phyloP scores from a whole-genome alignment of 2,329 filamentous ascomycete genomes.

The Capronia americana region DNA sequence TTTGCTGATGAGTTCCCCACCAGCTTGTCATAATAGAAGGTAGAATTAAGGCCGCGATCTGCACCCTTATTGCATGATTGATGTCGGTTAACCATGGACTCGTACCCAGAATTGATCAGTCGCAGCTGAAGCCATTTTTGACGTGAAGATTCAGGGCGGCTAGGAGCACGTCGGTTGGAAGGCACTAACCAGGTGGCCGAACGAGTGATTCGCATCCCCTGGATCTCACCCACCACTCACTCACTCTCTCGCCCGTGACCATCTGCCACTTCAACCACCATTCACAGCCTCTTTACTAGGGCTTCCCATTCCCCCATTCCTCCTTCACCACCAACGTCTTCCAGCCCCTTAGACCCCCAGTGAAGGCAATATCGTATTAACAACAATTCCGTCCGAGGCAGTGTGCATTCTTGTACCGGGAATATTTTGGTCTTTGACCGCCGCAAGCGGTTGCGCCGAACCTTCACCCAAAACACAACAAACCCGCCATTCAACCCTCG shows the following conservation, averaged over 20 bases:
- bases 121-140: background rate
- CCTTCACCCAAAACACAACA: conserved; percentile 7
- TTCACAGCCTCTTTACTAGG: background rate
- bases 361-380: conserved; percentile 12
- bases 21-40: background rate
- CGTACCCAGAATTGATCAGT: background rate
- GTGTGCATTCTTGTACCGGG: conserved; percentile 11
- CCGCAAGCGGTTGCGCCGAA: conserved; percentile 21
- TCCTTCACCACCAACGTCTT: background rate
- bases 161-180: background rate
- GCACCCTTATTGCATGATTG: background rate
- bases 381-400: background rate
- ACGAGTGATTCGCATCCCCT: background rate
- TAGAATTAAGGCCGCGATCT: background rate
- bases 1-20: background rate
- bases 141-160: background rate
- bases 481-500: background rate
- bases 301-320: background rate
- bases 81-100: background rate
- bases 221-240: background rate
- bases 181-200: conserved; percentile 1
- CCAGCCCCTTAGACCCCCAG: conserved; percentile 5
- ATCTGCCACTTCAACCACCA: background rate
- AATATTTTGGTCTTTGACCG: conserved; percentile 15
- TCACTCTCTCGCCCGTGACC: background rate